Evolutionary conservation across 2,329 filamentous ascomycete genomes (phyloP).

Genomic region (Pyricularia sp.): DNA sequence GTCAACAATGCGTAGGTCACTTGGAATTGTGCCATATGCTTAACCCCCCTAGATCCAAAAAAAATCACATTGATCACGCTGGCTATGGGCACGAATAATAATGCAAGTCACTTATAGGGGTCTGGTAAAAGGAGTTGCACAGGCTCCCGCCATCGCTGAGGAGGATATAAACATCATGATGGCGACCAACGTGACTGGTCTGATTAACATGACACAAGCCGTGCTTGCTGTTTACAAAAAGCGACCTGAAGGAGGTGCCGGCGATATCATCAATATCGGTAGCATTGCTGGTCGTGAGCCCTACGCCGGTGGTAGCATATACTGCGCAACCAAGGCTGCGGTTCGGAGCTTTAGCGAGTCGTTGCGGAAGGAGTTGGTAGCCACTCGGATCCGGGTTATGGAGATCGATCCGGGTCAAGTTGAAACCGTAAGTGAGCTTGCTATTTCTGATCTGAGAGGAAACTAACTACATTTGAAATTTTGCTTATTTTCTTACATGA

Average conservation of each 20-base stretch:
- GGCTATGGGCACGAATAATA: neutral
- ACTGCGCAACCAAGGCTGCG: constrained; percentile 88
- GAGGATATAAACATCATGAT: constrained; percentile 86
- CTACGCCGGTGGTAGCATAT: constrained; percentile 79
- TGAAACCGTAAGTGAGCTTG: constrained; percentile 54
- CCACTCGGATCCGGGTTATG: constrained; percentile 72
- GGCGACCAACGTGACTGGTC: constrained; percentile 82
- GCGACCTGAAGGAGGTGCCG: constrained; percentile 64
- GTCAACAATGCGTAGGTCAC: constrained; percentile 86
- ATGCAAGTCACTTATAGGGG: constrained; percentile 42
- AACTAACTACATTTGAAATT: neutral
- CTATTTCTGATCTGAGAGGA: neutral
- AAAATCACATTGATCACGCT: neutral
- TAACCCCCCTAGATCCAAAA: neutral
- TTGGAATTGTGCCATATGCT: neutral
- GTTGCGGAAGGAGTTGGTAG: constrained; percentile 73
- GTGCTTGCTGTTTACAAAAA: constrained; percentile 74
- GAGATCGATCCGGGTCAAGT: constrained; percentile 89
- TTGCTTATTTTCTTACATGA: neutral
- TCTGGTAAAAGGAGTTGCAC: constrained; percentile 79
- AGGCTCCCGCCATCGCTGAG: constrained; percentile 72
- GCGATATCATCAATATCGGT: constrained; percentile 93
- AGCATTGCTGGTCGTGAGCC: constrained; percentile 84
- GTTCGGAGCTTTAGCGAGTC: constrained; percentile 78
- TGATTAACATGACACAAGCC: constrained; percentile 95